Percentiles rank a stretch among this genome's conserved stretches.
Conservation (phyloP, 352 stramenopile genomes). For the Pythium aristosporum region DNA sequence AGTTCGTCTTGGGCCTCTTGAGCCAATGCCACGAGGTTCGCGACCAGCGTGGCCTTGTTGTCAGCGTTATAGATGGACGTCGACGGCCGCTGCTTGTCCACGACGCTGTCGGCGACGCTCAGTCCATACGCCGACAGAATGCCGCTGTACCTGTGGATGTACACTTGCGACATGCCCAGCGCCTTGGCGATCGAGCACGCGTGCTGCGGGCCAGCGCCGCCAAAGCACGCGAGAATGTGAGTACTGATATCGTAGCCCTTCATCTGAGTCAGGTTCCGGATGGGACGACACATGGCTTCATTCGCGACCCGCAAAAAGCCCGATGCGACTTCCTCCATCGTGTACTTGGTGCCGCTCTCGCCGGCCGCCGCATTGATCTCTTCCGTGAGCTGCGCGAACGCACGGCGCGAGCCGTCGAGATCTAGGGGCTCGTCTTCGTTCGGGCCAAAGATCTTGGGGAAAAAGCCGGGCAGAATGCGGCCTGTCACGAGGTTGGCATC, state of each 20-base stretch:
- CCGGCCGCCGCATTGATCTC: conserved; percentile 82
- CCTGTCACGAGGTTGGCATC: conserved; percentile 98
- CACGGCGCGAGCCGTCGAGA: conserved; percentile 88
- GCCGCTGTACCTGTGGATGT: conserved; percentile 98
- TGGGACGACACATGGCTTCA: conserved; percentile 99
- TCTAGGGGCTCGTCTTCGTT: conserved; percentile 97
- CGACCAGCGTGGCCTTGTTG: conserved; percentile 52
- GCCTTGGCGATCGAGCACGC: conserved; percentile 96
- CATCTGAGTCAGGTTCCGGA: conserved; percentile 98
- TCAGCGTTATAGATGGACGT: conserved; percentile 57
- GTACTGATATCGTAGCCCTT: conserved; percentile 97
- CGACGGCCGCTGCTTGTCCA: conserved; percentile 95
- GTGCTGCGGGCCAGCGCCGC: conserved; percentile 97
- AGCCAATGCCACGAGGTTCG: conserved; percentile 48
- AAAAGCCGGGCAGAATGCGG: conserved; percentile 95
- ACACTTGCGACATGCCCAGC: conserved; percentile 96
- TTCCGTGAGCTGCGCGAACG: conserved; percentile 90
- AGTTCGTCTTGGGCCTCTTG: conserved; percentile 69
- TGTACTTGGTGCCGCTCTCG: conserved; percentile 63
- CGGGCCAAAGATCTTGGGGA: conserved; percentile 98
- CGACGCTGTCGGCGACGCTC: conserved; percentile 95
- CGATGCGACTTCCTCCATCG: conserved; percentile 94
- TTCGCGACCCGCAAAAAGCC: conserved; percentile 98
- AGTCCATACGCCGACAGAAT: conserved; percentile 98
- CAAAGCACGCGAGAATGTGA: conserved; percentile 97